phyloP scores from a whole-genome alignment of 371 early-diverging fungal species.

The Entomophthora muscae region DNA sequence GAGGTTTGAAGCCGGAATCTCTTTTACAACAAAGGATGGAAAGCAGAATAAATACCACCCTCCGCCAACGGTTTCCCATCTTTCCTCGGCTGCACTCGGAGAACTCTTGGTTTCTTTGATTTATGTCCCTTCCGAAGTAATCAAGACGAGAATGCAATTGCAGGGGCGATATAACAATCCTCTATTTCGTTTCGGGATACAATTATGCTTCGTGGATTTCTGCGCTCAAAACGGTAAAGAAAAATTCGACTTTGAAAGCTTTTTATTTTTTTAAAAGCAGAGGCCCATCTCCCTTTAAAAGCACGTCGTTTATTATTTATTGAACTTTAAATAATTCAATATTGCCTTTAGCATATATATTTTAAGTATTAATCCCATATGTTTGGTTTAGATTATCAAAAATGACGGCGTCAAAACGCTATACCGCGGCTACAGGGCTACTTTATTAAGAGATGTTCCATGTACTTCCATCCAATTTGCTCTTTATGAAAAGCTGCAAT shows the following conservation, averaged over 20 bases:
- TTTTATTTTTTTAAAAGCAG: conserved; percentile 8
- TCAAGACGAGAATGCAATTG: conserved; percentile 63
- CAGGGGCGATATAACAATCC: conserved; percentile 66
- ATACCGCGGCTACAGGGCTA: conserved; percentile 46
- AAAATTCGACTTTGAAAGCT: neutral
- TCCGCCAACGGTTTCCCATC: conserved; percentile 41
- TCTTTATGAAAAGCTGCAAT: conserved; percentile 32
- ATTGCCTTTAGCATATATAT: no score
- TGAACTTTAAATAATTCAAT: no score
- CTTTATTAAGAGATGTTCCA: conserved; percentile 47
- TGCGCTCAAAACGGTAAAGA: conserved; percentile 39
- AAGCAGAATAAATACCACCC: conserved; percentile 28
- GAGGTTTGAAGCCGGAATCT: neutral
- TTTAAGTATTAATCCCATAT: conserved; percentile 6
- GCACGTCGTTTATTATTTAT: no score
- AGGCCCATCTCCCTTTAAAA: no score
- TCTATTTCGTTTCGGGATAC: conserved; percentile 46
- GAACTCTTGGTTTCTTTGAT: conserved; percentile 52
- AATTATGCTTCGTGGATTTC: conserved; percentile 54
- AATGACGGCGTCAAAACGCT: conserved; percentile 39
- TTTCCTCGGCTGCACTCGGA: conserved; percentile 43
- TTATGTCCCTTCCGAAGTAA: conserved; percentile 50
- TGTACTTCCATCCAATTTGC: conserved; percentile 56
- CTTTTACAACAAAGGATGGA: conserved; percentile 12
- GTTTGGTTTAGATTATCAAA: conserved; percentile 38